Base-by-base conservation (phyloP, 768 basidiomycete species). In the Tylopilus felleus region DNA sequence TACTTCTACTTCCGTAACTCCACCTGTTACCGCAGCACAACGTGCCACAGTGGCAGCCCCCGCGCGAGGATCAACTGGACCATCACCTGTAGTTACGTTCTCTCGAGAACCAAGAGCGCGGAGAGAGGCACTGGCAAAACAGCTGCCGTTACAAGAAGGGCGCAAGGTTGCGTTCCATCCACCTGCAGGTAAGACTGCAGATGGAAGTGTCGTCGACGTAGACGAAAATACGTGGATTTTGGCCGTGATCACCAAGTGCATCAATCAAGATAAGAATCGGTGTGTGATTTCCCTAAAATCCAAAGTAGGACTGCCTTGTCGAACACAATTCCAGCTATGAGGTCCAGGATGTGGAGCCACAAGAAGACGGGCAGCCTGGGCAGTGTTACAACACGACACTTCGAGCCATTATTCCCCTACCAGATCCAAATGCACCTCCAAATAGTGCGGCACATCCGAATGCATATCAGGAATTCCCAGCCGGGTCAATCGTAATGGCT, bases 131-230 rank as follows among this genome's bases (percentile, higher is more conserved):
- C 64, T 85, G 5, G 68, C 75, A 17, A 80, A 75, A 52, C 88
- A 88, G 54, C 72, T 86, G 3, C 86, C 87, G 10, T 74, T 93
- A 17, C 83, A 83, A 60, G 78, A 82, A 64, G 85, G 86, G 19
- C 78, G 91, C 51, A 90, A 86, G 61, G 90, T 93, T 12, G 91
- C 88, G 1, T 93, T 91, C 62, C 87, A 86, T 68, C 85, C 84
- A 5, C 82, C 84, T 31, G 69, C 77, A 5, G 82, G 78, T 39
- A 85, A 86, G 65, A 74, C 74, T 36, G 67, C 70, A 4, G 63
- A 69, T 42, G 74, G 79, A 14, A 84, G 85, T 42, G 74, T 75
- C 58, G 79, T 78, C 31, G 81, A 77, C 35, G 71, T 62, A 3
- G 77, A 78, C 16, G 78, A 72, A 58, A 81, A 67, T 39, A 73